Base-by-base conservation (phyloP, 345 rosid genomes). In the Eucalyptus virginea region DNA sequence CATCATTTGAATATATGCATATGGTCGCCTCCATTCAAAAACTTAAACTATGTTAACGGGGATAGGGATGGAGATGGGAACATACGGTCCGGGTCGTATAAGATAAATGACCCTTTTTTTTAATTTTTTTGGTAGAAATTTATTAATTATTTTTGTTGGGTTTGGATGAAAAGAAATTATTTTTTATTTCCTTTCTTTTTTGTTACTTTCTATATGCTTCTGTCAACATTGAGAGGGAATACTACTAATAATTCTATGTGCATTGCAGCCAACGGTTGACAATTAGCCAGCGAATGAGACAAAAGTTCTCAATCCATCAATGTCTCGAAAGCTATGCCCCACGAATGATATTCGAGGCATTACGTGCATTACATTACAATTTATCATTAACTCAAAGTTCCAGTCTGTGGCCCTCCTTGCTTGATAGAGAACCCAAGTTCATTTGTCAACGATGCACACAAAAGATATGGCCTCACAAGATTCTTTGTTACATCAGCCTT, bases 11-110 rank as follows among this genome's bases (percentile, higher is more conserved):
- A 56, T 62, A 30, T 1, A 62, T 30, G 17, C 5, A 62, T 13
- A 65, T 17, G 5, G 77, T 16, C 21, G 9, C 11, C 77, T 65
- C 40, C 37, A 65, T 65, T 15, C 2, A 65, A n/a, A n/a, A 65
- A n/a, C 37, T 17, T n/a, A 34, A 69, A 69, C 21, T 34, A 9
- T 0, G 26, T 8, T 52, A 52, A 34, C 44, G 24, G 24, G 19
- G 44, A 72, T 72, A 72, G 81, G 24, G 81, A 69, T 12, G 0
- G 0, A 69, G 81, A 67, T 16, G 37, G 80, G 34, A 16, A 5
- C 23, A 3, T 0, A 34, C 18, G 42, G 24, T 17, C 42, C 13
- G 0, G 0, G 9, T 32, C 11, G 8, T 18, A 2, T 11, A 19
- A 69, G 7, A 69, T 32, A 34, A 69, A 69, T 34, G 13, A 69